These are phyloP conservation scores for Dothideomycetes sp. DNA, from an alignment of 2,329 filamentous ascomycete species.

Conservation along the genomic window DNA sequence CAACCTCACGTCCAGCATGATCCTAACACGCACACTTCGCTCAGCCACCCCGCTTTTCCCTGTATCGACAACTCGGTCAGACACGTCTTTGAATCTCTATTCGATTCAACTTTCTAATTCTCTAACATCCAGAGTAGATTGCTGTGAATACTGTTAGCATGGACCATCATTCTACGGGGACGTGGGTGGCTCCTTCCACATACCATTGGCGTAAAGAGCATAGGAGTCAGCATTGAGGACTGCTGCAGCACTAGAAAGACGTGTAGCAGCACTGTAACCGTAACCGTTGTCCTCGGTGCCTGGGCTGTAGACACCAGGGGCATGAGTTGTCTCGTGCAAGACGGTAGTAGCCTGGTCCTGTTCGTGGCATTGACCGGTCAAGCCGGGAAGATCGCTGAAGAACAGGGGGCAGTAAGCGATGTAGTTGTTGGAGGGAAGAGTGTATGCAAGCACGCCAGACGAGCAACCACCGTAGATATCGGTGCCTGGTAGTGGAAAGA, in stretches of 20 bases:
- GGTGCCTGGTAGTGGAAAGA: slow-evolving; percentile 17
- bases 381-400: slow-evolving; percentile 45
- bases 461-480: slow-evolving; percentile 48
- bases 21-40: too few species aligned
- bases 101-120: too few species aligned
- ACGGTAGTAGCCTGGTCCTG: slow-evolving; percentile 59
- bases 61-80: too few species aligned
- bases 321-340: slow-evolving; percentile 58
- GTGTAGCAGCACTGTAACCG: slow-evolving; percentile 43
- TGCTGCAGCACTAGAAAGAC: slow-evolving; percentile 42
- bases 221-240: slow-evolving; percentile 58
- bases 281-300: slow-evolving; percentile 52
- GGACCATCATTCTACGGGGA: not conserved
- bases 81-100: too few species aligned
- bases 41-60: too few species aligned
- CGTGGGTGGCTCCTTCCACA: slow-evolving; percentile 10
- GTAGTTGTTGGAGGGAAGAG: slow-evolving; percentile 43
- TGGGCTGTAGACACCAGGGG: slow-evolving; percentile 42
- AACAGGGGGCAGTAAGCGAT: slow-evolving; percentile 55
- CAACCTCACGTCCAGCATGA: too few species aligned
- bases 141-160: not conserved
- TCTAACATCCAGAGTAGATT: slow-evolving; percentile 11
- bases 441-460: slow-evolving; percentile 51
- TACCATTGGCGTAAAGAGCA: slow-evolving; percentile 45
- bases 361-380: slow-evolving; percentile 46